phyloP scores from a whole-genome alignment of 129 eudicot genomes.

The Pseudognaphalium luteoalbum region DNA sequence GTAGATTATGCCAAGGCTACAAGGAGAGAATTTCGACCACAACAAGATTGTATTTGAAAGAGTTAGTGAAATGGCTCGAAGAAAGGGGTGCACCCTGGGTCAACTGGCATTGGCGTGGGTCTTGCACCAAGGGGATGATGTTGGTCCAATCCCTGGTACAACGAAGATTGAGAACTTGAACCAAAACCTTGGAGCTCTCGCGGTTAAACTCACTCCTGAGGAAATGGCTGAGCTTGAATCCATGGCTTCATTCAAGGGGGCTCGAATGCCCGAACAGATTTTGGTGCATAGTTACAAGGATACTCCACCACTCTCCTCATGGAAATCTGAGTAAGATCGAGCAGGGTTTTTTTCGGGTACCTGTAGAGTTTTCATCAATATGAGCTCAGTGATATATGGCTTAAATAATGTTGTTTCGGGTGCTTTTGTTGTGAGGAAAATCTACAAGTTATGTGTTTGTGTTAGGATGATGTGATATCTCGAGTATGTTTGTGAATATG shows the following conservation, averaged over 20 bases:
- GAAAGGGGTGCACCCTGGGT: slow-evolving; percentile 43
- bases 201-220: slow-evolving; percentile 34
- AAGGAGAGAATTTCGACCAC: slow-evolving; percentile 48
- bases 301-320: slow-evolving; percentile 33
- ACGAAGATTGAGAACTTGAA: slow-evolving; percentile 48
- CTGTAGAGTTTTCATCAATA: neutral
- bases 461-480: neutral
- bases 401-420: slow-evolving; percentile 14
- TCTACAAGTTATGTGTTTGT: no score
- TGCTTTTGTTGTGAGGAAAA: neutral
- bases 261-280: slow-evolving; percentile 37
- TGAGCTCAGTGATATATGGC: neutral
- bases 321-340: slow-evolving; percentile 18
- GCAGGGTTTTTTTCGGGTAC: neutral
- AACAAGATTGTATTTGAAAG: slow-evolving; percentile 39
- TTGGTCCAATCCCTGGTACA: slow-evolving; percentile 52
- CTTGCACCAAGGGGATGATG: slow-evolving; percentile 55
- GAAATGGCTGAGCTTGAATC: slow-evolving; percentile 51
- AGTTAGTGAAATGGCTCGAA: slow-evolving; percentile 42
- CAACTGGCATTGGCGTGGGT: slow-evolving; percentile 68
- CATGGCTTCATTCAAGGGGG: slow-evolving; percentile 35
- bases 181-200: slow-evolving; percentile 45
- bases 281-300: slow-evolving; percentile 20
- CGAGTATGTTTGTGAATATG: neutral
- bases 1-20: slow-evolving; percentile 46